These are phyloP conservation scores for Thielaviopsis euricoi DNA, from an alignment of 2,329 filamentous ascomycete genomes.

Conservation along the genomic window DNA sequence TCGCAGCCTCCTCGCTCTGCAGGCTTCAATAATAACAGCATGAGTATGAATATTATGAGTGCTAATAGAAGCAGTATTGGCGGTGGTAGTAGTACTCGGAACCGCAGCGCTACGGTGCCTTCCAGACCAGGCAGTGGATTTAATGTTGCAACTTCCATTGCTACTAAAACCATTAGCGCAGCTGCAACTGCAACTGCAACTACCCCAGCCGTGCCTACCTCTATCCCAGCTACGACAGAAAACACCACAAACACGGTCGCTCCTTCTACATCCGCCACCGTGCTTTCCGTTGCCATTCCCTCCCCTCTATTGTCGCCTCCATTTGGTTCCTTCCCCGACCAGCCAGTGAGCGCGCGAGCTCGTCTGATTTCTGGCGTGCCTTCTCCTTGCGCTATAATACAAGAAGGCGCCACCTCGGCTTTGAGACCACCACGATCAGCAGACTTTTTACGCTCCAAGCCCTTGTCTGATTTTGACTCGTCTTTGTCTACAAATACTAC, in stretches of 20 bases:
- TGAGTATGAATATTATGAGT: too few relatives aligned
- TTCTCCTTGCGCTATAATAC: not conserved
- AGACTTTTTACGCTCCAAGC: not conserved
- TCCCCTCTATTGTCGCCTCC: not conserved
- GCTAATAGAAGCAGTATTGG: too few relatives aligned
- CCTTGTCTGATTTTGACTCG: not conserved
- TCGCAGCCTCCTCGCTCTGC: not conserved
- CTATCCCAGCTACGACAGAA: not conserved
- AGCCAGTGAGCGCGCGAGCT: not conserved
- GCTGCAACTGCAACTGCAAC: not conserved
- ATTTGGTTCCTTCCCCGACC: not conserved
- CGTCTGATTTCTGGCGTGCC: not conserved
- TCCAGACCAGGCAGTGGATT: not conserved
- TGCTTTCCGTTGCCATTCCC: not conserved
- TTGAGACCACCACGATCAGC: not conserved
- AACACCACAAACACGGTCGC: not conserved
- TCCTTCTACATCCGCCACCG: not conserved
- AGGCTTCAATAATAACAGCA: too few relatives aligned
- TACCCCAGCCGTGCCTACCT: not conserved
- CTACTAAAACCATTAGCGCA: not conserved
- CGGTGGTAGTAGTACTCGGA: not conserved
- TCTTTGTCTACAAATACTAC: too few relatives aligned
- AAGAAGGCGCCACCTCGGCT: not conserved
- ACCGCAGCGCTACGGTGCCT: slow-evolving; percentile 3
- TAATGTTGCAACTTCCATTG: not conserved